Base-by-base conservation (phyloP, 345 rosid genomes). In the Anastatica hierochuntica region DNA sequence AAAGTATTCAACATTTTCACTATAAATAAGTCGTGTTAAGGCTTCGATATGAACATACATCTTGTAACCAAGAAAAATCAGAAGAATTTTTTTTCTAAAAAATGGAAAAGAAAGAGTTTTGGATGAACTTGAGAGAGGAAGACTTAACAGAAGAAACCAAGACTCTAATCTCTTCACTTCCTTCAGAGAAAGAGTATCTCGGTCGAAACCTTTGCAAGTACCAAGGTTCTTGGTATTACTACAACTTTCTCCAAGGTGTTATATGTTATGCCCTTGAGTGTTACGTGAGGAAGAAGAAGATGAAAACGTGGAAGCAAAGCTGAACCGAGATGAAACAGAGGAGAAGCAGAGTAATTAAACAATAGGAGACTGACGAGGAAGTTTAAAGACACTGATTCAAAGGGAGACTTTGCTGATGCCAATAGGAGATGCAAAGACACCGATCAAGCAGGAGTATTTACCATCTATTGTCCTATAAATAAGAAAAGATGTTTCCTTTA, bases 171-270 rank as follows among this genome's bases (percentile, higher is more conserved):
- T 43, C 47, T 19, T 18, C 47, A 0, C 47, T 43, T 43, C 27
- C 29, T 43, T 43, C 14, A 19, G 27, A 10, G 8, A 42, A 10
- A 42, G 0, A 10, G 4, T 43, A 10, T 27, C 47, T 10, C 3
- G 47, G 47, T 15, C 20, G 8, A 5, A 19, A 19, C 9, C 26
- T 43, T 1, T 43, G 27, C 47, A 43, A 4, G 27, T 43, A 43
- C 47, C 47, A 43, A 20, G 27, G 27, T 23, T 23, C 27, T 23
- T 23, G 33, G 51, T 26, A 46, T 4, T 46, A 46, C 53, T 1
- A 31, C 63, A 1, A 62, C 65, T 29, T 48, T 51, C 49, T 79
- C 2, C 64, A 49, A 53, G 72, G 68, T 0, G 68, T 76, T 4
- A n/a, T n/a, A n/a, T n/a, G n/a, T n/a, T n/a, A n/a, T n/a, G n/a